Evolutionary conservation across 352 stramenopile genomes (phyloP).

Genomic region (Hyaloperonospora brassicae): DNA sequence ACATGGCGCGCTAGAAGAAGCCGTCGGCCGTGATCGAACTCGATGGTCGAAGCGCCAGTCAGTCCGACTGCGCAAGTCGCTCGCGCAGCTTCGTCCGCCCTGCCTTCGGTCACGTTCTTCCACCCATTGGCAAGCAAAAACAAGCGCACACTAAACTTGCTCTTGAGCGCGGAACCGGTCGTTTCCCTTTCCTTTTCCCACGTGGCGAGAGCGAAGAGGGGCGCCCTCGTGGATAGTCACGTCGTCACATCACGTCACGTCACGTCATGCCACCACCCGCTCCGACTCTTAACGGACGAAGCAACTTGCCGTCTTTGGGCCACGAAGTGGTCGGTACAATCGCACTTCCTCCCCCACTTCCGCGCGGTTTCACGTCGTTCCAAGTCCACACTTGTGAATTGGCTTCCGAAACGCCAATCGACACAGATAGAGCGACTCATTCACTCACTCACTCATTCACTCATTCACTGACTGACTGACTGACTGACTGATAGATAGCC

Average conservation of each 20-base stretch:
- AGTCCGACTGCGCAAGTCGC: no score
- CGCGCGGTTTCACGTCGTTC: conserved; percentile 7
- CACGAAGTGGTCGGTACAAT: conserved; percentile 25
- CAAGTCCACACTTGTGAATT: conserved; percentile 21
- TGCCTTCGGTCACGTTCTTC: conserved; percentile 12
- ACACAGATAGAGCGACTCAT: no score
- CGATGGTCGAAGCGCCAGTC: conserved; percentile 15
- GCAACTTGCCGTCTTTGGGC: conserved; percentile 1
- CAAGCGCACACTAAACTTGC: no score
- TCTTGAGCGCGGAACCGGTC: conserved; percentile 4
- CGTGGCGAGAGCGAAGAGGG: conserved; percentile 12
- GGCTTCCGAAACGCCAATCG: conserved; percentile 15
- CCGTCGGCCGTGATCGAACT: conserved; percentile 12
- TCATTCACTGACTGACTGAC: no score
- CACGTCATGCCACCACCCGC: conserved; percentile 19
- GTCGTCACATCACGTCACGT: conserved; percentile 8
- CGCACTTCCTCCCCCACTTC: conserved; percentile 23
- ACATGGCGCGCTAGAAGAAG: conserved; percentile 14
- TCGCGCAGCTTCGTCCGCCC: neutral
- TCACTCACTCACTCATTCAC: no score
- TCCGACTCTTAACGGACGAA: conserved; percentile 18
- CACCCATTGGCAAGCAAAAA: conserved; percentile 14
- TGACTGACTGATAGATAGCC: no score
- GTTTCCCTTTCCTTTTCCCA: conserved; percentile 7
- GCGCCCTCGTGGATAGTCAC: neutral